Evolutionary conservation across 2,329 filamentous ascomycete genomes (phyloP), one percentile per base, ranked within the genome.

Genomic region (Fusarium staphyleae): DNA sequence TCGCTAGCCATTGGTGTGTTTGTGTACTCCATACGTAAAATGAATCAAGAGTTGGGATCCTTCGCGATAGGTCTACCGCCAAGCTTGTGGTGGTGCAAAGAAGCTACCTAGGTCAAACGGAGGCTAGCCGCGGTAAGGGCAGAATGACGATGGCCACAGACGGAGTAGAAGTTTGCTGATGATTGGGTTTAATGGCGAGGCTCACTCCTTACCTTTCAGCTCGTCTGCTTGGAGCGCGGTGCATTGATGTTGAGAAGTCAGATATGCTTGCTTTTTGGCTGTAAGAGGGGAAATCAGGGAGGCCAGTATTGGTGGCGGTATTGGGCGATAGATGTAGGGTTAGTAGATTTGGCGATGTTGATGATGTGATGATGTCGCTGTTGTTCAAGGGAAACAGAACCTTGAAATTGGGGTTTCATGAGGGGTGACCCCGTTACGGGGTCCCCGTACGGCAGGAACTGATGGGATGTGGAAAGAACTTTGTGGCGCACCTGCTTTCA

Each of bases 351-450:
- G 30, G 9, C 16, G 41, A 9, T 13, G 36, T 33, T 48, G 52
- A 60, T 60, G 45, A 56, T 60, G 45, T 35, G 41, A 39, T 45
- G 51, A 56, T 44, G 42, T 59, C 41, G 15, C 50, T 30, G 22
- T 44, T 29, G 32, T 34, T 46, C 13, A 18, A 39, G 14, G 29
- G 32, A 22, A 35, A 45, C 19, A 53, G 24, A 14, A 36, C 28
- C 18, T 40, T 36, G 49, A 47, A 42, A 13, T 13, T n/a, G n/a
- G n/a, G 28, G 52, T 15, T 22, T 37, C 14, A 29, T 29, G 4
- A 22, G 19, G 19, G 19, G 19, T 22, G 19, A 22, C 7, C n/a
- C n/a, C n/a, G n/a, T n/a, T n/a, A n/a, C n/a, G n/a, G n/a, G n/a
- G n/a, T n/a, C n/a, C n/a, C n/a, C n/a, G n/a, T n/a, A n/a, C 34